These are phyloP conservation scores for Parascedosporium putredinis DNA, from an alignment of 2,329 filamentous ascomycete genomes.

Conservation along the genomic window DNA sequence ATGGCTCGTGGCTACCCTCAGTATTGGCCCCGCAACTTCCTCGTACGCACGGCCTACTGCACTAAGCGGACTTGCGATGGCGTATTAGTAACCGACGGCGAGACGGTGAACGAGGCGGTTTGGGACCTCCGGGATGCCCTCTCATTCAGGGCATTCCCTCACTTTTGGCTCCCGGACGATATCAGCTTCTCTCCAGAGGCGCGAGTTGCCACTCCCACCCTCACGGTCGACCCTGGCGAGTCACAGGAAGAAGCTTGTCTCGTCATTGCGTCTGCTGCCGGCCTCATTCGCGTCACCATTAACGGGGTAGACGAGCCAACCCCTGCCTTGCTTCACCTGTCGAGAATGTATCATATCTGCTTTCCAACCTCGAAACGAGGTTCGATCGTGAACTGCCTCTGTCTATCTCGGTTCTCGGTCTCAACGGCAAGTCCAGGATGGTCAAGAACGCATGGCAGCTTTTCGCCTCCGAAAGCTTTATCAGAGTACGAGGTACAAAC, in stretches of 20 bases:
- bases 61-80: conserved; percentile 17
- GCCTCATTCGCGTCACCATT: conserved; percentile 14
- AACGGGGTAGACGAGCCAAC: conserved; percentile 7
- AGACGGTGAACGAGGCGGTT: conserved; percentile 45
- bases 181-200: conserved; percentile 17
- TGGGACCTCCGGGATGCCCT: conserved; percentile 62
- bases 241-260: conserved; percentile 15
- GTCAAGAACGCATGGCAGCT: conserved; percentile 23
- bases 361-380: conserved; percentile 19
- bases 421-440: conserved; percentile 28
- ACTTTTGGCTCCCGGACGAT: conserved; percentile 57
- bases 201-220: background rate
- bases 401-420: conserved; percentile 22
- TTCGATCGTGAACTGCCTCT: conserved; percentile 21
- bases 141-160: conserved; percentile 57
- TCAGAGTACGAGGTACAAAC: conserved; percentile 27
- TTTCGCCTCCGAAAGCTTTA: conserved; percentile 18
- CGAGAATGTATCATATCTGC: conserved; percentile 13
- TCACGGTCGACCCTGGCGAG: conserved; percentile 11
- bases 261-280: conserved; percentile 14
- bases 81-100: conserved; percentile 12
- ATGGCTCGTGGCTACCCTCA: conserved; percentile 40
- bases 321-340: conserved; percentile 8
- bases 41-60: conserved; percentile 21
- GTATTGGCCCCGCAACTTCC: conserved; percentile 31